phyloP scores from a whole-genome alignment of 768 basidiomycete species.

The Nidularia pulvinata region DNA sequence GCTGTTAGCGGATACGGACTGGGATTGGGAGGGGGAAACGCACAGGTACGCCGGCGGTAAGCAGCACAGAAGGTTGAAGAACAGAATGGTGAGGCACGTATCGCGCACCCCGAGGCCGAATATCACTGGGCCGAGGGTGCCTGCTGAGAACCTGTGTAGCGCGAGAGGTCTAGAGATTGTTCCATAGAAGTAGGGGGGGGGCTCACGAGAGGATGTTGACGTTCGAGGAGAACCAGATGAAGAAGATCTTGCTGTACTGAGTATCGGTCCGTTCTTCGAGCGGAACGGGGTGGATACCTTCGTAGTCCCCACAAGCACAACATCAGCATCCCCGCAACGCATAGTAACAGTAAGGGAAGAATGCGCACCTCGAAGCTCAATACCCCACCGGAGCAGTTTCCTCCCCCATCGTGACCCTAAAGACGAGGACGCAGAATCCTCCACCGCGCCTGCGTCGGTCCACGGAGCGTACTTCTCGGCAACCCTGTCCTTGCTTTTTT shows the following conservation, averaged over 20 bases:
- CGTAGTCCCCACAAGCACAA: not conserved
- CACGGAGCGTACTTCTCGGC: not conserved
- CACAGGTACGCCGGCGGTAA: slow-evolving; percentile 64
- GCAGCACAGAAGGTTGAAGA: slow-evolving; percentile 66
- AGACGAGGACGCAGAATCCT: too few species aligned
- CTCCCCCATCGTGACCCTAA: not conserved
- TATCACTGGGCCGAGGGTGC: slow-evolving; percentile 61
- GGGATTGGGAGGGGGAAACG: slow-evolving; percentile 3
- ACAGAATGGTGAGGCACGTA: slow-evolving; percentile 62
- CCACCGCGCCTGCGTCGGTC: not conserved
- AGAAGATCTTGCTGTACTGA: slow-evolving; percentile 70
- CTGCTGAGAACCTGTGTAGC: slow-evolving; percentile 57
- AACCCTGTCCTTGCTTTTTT: not conserved
- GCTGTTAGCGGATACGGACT: not conserved
- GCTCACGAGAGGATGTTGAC: slow-evolving; percentile 62
- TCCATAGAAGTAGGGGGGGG: not conserved
- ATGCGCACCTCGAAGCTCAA: slow-evolving; percentile 28
- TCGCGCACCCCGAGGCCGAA: slow-evolving; percentile 64
- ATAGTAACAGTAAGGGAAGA: too few species aligned
- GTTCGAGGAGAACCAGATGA: slow-evolving; percentile 77
- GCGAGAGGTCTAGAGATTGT: not conserved
- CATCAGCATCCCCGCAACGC: not conserved
- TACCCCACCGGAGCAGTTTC: slow-evolving; percentile 14
- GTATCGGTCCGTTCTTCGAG: slow-evolving; percentile 55
- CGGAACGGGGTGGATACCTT: slow-evolving; percentile 59